These are phyloP conservation scores for Fusarium poae DNA, from an alignment of 2,329 filamentous ascomycete genomes.

Conservation along the genomic window DNA sequence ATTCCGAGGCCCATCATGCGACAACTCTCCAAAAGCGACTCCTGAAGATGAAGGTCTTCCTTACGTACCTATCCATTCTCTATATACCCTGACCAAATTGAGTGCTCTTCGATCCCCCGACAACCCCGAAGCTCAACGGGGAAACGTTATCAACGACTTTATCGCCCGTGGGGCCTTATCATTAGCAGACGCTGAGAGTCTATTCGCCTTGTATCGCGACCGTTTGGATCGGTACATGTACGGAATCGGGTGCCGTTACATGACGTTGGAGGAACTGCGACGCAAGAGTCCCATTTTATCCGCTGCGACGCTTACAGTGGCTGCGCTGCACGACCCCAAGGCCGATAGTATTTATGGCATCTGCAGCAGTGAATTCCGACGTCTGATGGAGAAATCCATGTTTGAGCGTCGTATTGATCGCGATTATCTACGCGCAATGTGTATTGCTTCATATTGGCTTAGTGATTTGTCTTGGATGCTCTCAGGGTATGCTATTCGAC, in stretches of 20 bases:
- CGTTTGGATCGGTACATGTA: constrained; percentile 67
- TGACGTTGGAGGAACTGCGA: constrained; percentile 64
- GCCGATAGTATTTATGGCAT: constrained; percentile 65
- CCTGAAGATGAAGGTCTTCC: constrained; percentile 55
- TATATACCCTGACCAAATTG: constrained; percentile 56
- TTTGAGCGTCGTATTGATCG: constrained; percentile 55
- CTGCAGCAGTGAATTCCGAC: constrained; percentile 69
- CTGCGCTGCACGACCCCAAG: constrained; percentile 69
- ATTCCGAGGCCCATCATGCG: constrained; percentile 46
- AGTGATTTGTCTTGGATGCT: constrained; percentile 73
- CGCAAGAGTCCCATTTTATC: constrained; percentile 68
- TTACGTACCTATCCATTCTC: constrained; percentile 56
- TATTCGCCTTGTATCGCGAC: constrained; percentile 64
- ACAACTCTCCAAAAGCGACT: constrained; percentile 48
- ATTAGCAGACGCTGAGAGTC: constrained; percentile 62
- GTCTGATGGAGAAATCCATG: constrained; percentile 64
- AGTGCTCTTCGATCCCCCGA: constrained; percentile 55
- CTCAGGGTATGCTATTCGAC: constrained; percentile 65
- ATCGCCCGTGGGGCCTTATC: constrained; percentile 58
- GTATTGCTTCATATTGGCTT: constrained; percentile 73
- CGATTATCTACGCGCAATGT: constrained; percentile 71
- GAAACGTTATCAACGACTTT: constrained; percentile 51
- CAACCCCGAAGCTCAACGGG: constrained; percentile 40
- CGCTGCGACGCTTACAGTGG: constrained; percentile 69
- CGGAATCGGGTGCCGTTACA: constrained; percentile 65